Evolutionary conservation across 345 rosid genomes (phyloP), one percentile per base, ranked within the genome.

Genomic region (Citrus medica): DNA sequence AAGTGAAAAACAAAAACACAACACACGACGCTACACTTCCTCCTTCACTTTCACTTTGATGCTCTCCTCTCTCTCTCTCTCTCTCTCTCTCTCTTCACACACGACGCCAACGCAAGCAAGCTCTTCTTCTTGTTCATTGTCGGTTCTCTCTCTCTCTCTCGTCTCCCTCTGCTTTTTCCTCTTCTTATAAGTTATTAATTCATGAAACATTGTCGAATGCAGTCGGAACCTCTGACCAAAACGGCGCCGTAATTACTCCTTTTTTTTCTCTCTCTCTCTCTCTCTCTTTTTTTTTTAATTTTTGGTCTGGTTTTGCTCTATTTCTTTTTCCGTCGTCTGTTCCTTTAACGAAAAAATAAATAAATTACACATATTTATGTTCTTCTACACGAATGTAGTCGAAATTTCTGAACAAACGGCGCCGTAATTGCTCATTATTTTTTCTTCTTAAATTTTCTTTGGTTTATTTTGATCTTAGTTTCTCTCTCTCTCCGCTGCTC

Each of bases 41-140:
- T 7, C 75, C 62, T 28, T 48, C 70, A 64, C 62, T 75, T 28
- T 75, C 78, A 32, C 63, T 30, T 75, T 48, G 24, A 65, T 35
- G 61, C 70, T 30, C 62, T 28, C 71, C 21, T 46, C 30, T 59
- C n/a, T 33, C 66, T 33, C 69, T 28, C 62, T 30, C 71, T 30
- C 21, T 46, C 30, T 59, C n/a, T 33, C 66, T 33, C 53, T n/a
- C 28, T 38, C 42, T 5, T 6, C 42, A 8, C 35, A 4, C 51
- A 10, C 46, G 3, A 38, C 27, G 10, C 65, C 24, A 33, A 30
- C 63, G 37, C 48, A 10, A 40, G 6, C 35, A 33, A 33, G 27
- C 30, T 73, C 76, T 32, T 40, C 74, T 40, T 37, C 79, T 73
- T 69, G 60, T 67, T 78, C 75, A 5, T 12, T 42, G 62, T 78